phyloP scores from a whole-genome alignment of 2,329 filamentous ascomycete species.

The Raffaelea deltoideospora region DNA sequence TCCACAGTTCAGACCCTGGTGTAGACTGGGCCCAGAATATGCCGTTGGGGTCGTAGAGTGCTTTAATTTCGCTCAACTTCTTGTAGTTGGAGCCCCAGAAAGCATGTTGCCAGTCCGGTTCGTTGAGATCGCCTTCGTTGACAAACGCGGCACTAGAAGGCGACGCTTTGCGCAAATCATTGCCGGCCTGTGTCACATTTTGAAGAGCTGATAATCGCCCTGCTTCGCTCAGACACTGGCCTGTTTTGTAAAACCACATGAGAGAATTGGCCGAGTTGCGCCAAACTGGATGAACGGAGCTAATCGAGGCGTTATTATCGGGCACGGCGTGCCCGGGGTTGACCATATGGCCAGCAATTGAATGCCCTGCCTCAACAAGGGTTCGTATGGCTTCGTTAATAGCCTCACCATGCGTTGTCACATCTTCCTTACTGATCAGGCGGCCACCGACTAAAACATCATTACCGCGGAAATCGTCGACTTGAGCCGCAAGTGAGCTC shows the following conservation, averaged over 20 bases:
- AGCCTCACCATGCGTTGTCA: slow-evolving; percentile 17
- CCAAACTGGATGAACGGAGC: slow-evolving; percentile 6
- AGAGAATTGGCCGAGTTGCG: slow-evolving; percentile 1
- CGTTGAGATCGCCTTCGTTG: slow-evolving; percentile 9
- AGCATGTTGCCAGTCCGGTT: slow-evolving; percentile 10
- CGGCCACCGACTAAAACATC: slow-evolving; percentile 22
- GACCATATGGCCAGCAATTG: slow-evolving; percentile 5
- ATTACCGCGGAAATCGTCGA: slow-evolving; percentile 13
- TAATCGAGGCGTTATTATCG: slow-evolving; percentile 1
- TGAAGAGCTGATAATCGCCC: not conserved
- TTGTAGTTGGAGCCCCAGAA: slow-evolving; percentile 10
- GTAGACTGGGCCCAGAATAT: slow-evolving; percentile 10
- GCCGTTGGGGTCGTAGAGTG: slow-evolving; percentile 12
- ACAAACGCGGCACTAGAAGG: slow-evolving; percentile 3
- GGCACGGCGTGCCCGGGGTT: slow-evolving; percentile 5
- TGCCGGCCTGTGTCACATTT: slow-evolving; percentile 2
- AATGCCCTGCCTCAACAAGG: slow-evolving; percentile 5
- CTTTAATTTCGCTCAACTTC: slow-evolving; percentile 8
- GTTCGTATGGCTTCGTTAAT: slow-evolving; percentile 20
- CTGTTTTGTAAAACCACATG: slow-evolving; percentile 1
- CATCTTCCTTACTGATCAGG: slow-evolving; percentile 20
- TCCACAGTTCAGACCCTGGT: slow-evolving; percentile 8
- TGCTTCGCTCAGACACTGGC: not conserved
- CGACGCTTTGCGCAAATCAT: slow-evolving; percentile 3
- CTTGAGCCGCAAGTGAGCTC: slow-evolving; percentile 9